These are phyloP conservation scores for Colletotrichum cuscutae DNA, from an alignment of 2,329 filamentous ascomycete species.

Conservation along the genomic window DNA sequence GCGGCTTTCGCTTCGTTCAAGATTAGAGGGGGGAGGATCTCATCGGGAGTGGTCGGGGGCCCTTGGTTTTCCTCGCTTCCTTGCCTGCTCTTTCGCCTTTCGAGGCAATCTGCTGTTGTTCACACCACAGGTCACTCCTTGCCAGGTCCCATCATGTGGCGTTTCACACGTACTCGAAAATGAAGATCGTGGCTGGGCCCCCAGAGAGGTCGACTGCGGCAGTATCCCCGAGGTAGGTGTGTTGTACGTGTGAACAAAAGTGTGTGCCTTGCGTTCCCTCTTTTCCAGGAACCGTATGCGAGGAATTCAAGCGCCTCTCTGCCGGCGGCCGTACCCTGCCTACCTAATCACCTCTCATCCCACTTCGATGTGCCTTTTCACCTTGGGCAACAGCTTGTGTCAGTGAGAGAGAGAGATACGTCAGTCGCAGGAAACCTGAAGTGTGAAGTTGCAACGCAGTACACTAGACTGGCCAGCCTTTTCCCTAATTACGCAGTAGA, in stretches of 20 bases:
- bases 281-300: conserved; percentile 3
- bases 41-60: background rate
- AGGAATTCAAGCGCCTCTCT: background rate
- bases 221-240: conserved; percentile 13
- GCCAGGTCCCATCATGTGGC: conserved; percentile 4
- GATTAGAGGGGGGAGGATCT: background rate
- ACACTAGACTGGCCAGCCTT: background rate
- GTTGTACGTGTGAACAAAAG: background rate
- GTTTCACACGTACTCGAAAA: conserved; percentile 11
- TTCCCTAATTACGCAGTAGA: background rate
- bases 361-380: conserved; percentile 9
- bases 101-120: background rate
- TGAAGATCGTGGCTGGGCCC: conserved; percentile 25
- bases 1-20: conserved; percentile 7
- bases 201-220: background rate
- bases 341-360: conserved; percentile 1
- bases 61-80: background rate
- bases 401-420: background rate
- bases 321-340: background rate
- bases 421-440: conserved; percentile 13
- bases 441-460: background rate
- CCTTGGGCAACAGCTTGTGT: background rate
- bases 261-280: background rate
- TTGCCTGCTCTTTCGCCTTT: background rate
- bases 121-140: background rate